Percentiles rank a stretch among this genome's conserved stretches.
These are phyloP conservation scores for Chlamydomonas urium DNA, from an alignment of 139 green algal genomes.

Conservation along the genomic window DNA sequence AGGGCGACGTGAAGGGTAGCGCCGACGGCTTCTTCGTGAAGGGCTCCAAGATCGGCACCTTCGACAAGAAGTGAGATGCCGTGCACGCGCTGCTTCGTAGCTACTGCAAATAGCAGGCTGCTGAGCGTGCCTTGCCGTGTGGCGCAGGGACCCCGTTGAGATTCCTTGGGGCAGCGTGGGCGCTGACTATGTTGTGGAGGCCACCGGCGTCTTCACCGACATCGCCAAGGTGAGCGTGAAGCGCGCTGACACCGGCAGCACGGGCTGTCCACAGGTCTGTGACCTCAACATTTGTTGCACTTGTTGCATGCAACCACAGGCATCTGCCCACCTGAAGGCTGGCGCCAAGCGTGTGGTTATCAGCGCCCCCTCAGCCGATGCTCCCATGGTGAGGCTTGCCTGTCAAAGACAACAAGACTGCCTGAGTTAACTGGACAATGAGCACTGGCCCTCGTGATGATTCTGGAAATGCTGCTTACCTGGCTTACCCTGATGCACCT, in stretches of 20 bases:
- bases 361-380: conserved; percentile 75
- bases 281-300: neutral
- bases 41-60: conserved; percentile 66
- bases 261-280: neutral
- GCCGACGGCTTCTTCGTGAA: conserved; percentile 62
- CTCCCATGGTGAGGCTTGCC: conserved; percentile 66
- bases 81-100: too few species aligned
- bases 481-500: too few species aligned
- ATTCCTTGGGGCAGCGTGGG: conserved; percentile 79
- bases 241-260: neutral
- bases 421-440: too few species aligned
- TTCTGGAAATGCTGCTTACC: too few species aligned
- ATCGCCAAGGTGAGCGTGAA: conserved; percentile 59
- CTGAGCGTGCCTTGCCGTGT: neutral
- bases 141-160: conserved; percentile 76
- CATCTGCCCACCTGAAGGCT: conserved; percentile 69
- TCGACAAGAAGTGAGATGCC: conserved; percentile 62
- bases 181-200: conserved; percentile 86
- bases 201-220: conserved; percentile 92
- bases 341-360: conserved; percentile 97
- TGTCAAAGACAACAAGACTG: neutral
- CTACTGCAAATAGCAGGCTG: too few species aligned
- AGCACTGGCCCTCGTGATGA: too few species aligned
- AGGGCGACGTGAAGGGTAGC: conserved; percentile 7
- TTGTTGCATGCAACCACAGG: conserved; percentile 27